Evolutionary conservation across 2,329 filamentous ascomycete species (phyloP), one percentile per base, ranked within the genome.

Genomic region (Lecanoromycetidae sp.): DNA sequence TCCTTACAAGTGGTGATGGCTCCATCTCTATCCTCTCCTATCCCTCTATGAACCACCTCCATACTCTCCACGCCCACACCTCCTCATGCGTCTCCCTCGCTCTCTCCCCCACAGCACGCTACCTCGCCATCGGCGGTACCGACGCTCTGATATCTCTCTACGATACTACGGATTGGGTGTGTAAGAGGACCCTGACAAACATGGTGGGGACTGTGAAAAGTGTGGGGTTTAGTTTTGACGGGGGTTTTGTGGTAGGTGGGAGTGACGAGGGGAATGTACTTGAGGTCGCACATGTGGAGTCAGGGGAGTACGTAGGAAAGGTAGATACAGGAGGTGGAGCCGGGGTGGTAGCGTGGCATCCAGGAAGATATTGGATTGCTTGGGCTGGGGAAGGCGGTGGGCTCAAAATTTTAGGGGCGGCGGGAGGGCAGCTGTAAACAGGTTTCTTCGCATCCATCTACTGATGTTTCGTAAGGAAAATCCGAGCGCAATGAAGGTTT

Each of bases 151-250:
- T 72, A 39, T 69, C 68, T 10, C 64, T 72, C 25, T 72, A 69
- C 68, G 69, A 72, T 56, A 72, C 69, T 4, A 68, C 63, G 2
- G 69, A 72, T 54, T 72, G 69, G 69, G 65, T 71, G 43, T 71
- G 69, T 51, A 64, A 63, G 22, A 66, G 69, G 32, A 71, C 69
- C 1, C 57, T 71, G 7, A 70, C 65, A 36, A 57, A 60, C 32
- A 65, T 64, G 33, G 66, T 65, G 22, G 69, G 69, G 5, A 65
- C 65, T 2, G 64, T 72, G 23, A 65, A 65, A 25, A 68, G 67
- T 19, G 61, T 72, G 7, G 69, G 67, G 54, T 72, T 69, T 65
- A 71, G 68, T 51, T 72, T 70, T 55, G 69, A 72, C 52, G 69
- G 69, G 1, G 61, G 69, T 22, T 72, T 68, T 53, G 57, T 72